Percentiles rank a stretch among this genome's conserved stretches.
Evolutionary conservation across 805 yeast genomes (phyloP).

Genomic region (Aciculoconidium aculeatum): DNA sequence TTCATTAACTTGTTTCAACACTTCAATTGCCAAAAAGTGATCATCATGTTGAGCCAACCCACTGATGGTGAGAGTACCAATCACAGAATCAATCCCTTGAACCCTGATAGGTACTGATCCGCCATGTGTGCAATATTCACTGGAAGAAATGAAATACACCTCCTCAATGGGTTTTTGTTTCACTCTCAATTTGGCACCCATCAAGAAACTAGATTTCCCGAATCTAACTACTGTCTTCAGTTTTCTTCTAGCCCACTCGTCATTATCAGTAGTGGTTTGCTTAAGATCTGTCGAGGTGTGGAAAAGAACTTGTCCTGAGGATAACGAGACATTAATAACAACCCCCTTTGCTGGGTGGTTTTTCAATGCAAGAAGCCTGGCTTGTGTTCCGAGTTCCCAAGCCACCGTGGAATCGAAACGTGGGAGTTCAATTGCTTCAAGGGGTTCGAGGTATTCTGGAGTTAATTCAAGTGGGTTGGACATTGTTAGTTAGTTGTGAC

Average conservation of each 20-base stretch:
- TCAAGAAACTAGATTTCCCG: conserved; percentile 41
- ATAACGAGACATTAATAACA: conserved; percentile 43
- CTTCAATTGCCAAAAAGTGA: conserved; percentile 41
- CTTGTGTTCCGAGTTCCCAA: conserved; percentile 40
- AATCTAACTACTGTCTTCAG: conserved; percentile 43
- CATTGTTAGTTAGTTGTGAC: conserved; percentile 1
- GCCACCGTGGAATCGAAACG: conserved; percentile 32
- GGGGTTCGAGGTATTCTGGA: conserved; percentile 15
- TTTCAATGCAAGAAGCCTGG: conserved; percentile 29
- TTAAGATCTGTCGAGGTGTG: conserved; percentile 30
- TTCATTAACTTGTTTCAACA: conserved; percentile 11
- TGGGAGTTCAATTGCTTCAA: conserved; percentile 20
- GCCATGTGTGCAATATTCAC: conserved; percentile 49
- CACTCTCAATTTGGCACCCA: conserved; percentile 38
- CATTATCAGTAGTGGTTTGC: conserved; percentile 45
- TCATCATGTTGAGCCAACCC: conserved; percentile 54
- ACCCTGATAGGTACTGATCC: conserved; percentile 50
- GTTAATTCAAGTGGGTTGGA: conserved; percentile 10
- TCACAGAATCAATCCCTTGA: conserved; percentile 26
- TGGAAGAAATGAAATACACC: conserved; percentile 33
- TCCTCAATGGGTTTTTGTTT: conserved; percentile 33
- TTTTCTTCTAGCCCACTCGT: conserved; percentile 48
- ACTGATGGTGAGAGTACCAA: conserved; percentile 49
- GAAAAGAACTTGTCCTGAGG: conserved; percentile 43
- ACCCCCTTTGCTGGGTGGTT: conserved; percentile 26